A percentile compares a stretch with the other conserved stretches of the same genome.
Conservation (phyloP, 2,329 filamentous ascomycete species). For the Orbilia quercus region DNA sequence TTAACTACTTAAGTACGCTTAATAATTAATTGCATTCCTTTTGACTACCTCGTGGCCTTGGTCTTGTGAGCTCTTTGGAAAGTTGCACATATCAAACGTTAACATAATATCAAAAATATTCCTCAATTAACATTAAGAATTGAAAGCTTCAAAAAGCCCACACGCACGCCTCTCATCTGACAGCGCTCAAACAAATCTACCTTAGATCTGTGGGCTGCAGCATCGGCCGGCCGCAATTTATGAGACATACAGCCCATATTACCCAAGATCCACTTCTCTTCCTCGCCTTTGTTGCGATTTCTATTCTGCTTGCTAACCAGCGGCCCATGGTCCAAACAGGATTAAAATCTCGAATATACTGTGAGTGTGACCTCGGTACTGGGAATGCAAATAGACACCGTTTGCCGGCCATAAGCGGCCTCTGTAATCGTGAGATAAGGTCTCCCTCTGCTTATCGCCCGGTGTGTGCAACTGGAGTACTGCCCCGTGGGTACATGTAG, state of each 20-base stretch:
- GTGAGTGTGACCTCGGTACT: slow-evolving; percentile 31
- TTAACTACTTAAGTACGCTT: no score
- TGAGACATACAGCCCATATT: slow-evolving; percentile 49
- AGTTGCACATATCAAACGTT: no score
- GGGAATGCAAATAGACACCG: slow-evolving; percentile 20
- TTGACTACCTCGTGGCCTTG: slow-evolving; percentile 26
- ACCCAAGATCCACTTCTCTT: slow-evolving; percentile 10
- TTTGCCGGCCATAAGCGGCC: slow-evolving; percentile 13
- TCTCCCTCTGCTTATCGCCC: neutral
- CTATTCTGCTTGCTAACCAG: slow-evolving; percentile 4
- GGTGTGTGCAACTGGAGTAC: slow-evolving; percentile 4
- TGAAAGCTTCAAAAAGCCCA: neutral
- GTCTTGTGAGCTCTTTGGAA: slow-evolving; percentile 25
- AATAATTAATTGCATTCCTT: slow-evolving; percentile 26
- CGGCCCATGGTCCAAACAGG: no score
- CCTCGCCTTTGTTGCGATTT: slow-evolving; percentile 7
- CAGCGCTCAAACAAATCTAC: neutral
- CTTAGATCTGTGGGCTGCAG: slow-evolving; percentile 35
- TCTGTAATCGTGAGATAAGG: slow-evolving; percentile 4
- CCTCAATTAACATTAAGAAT: no score
- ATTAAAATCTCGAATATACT: neutral
- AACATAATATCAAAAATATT: no score
- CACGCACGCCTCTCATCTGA: slow-evolving; percentile 22
- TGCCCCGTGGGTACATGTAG: no score
- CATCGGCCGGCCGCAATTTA: slow-evolving; percentile 41